Evolutionary conservation across 2,329 filamentous ascomycete genomes (phyloP).

Genomic region (Fusarium sambucinum): DNA sequence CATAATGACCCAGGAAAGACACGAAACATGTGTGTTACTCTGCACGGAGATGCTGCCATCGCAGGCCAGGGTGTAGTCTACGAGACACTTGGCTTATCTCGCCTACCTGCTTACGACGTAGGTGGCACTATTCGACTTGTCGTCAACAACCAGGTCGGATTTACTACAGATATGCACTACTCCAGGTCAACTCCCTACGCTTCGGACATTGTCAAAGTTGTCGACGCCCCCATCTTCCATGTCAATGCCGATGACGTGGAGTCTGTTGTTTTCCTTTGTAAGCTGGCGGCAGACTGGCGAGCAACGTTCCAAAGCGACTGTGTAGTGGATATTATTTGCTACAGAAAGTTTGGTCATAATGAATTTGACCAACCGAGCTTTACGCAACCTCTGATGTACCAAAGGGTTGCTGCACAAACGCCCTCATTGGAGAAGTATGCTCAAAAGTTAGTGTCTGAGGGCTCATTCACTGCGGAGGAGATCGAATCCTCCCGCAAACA

Average conservation of each 20-base stretch:
- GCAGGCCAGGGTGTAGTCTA: conserved; percentile 97
- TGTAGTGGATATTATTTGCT: conserved; percentile 97
- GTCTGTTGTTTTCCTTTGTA: conserved; percentile 96
- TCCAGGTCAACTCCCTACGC: conserved; percentile 97
- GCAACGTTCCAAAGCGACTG: conserved; percentile 98
- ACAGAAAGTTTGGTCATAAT: conserved; percentile 98
- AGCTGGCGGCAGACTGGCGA: conserved; percentile 96
- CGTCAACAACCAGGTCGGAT: conserved; percentile 99
- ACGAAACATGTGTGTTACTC: conserved; percentile 91
- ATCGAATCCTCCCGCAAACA: no score
- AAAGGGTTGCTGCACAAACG: conserved; percentile 86
- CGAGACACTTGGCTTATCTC: conserved; percentile 96
- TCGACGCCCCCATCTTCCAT: conserved; percentile 97
- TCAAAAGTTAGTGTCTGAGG: conserved; percentile 87
- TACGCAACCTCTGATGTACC: conserved; percentile 99
- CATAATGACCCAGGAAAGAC: conserved; percentile 81
- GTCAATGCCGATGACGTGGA: conserved; percentile 98
- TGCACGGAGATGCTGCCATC: conserved; percentile 97
- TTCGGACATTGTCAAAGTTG: conserved; percentile 97
- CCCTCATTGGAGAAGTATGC: conserved; percentile 90
- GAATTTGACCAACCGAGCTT: conserved; percentile 99
- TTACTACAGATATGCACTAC: conserved; percentile 97
- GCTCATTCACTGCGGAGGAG: conserved; percentile 79
- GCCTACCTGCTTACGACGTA: conserved; percentile 92
- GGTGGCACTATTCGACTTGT: conserved; percentile 96